A percentile compares a stretch with the other conserved stretches of the same genome.
These are phyloP conservation scores for Botrytis byssoidea DNA, from an alignment of 2,329 filamentous ascomycete genomes.

Conservation along the genomic window DNA sequence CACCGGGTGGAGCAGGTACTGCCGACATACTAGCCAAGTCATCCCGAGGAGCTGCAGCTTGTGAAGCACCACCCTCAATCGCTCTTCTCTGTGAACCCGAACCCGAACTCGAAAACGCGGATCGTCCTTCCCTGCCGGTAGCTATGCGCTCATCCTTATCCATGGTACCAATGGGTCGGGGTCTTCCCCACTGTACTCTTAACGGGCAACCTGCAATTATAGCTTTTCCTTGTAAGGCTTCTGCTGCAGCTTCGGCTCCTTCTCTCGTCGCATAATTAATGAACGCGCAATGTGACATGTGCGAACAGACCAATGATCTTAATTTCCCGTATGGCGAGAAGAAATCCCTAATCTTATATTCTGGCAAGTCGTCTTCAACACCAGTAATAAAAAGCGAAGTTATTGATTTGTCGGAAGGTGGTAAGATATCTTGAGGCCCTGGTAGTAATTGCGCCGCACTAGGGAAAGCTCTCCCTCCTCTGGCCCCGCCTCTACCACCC, in stretches of 20 bases:
- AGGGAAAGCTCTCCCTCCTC: constrained; percentile 59
- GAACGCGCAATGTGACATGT: constrained; percentile 96
- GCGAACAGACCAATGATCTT: constrained; percentile 89
- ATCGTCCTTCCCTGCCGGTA: constrained; percentile 76
- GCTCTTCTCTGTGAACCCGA: constrained; percentile 39
- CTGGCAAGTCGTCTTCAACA: constrained; percentile 92
- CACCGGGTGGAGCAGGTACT: constrained; percentile 77
- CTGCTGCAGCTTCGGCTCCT: constrained; percentile 81
- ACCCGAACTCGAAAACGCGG: constrained; percentile 48
- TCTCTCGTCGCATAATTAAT: constrained; percentile 88
- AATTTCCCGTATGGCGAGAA: constrained; percentile 88
- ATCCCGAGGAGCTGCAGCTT: constrained; percentile 30
- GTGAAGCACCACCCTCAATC: constrained; percentile 32
- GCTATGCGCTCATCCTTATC: constrained; percentile 79
- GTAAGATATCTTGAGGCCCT: constrained; percentile 79
- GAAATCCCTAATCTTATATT: constrained; percentile 85
- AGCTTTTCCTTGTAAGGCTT: constrained; percentile 80
- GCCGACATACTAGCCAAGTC: constrained; percentile 40
- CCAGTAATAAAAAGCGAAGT: constrained; percentile 94
- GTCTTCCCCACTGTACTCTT: constrained; percentile 87
- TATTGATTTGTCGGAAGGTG: constrained; percentile 79
- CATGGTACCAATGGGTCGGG: constrained; percentile 88
- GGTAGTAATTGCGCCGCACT: constrained; percentile 73
- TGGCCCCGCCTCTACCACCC: constrained; percentile 43
- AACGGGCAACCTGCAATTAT: constrained; percentile 89